Conservation (phyloP, 2,329 filamentous ascomycete genomes). For the Plenodomus lindquistii region DNA sequence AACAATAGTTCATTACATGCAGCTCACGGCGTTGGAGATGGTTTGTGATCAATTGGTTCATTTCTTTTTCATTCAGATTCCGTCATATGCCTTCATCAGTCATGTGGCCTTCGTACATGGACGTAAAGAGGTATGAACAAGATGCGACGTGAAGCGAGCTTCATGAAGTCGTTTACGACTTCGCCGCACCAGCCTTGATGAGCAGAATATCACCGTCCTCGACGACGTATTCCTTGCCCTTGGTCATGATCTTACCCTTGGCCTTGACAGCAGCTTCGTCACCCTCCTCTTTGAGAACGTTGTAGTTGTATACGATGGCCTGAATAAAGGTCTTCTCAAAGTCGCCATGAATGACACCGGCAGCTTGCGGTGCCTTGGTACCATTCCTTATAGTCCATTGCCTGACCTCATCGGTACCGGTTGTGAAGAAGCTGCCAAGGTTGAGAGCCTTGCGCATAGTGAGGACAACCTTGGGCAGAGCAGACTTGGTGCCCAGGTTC, state of each 20-base stretch:
- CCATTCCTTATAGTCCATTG: conserved; percentile 98
- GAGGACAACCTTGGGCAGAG: conserved; percentile 85
- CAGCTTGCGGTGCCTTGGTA: conserved; percentile 95
- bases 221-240: conserved; percentile 95
- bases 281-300: conserved; percentile 77
- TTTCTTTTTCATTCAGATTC: conserved; percentile 25
- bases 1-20: too few species aligned
- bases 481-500: conserved; percentile 81
- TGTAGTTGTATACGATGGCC: conserved; percentile 90
- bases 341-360: conserved; percentile 96
- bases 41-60: conserved; percentile 5
- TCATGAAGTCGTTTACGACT: conserved; percentile 54
- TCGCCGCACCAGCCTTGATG: conserved; percentile 87
- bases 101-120: neutral
- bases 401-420: conserved; percentile 90
- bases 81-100: conserved; percentile 20
- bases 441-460: conserved; percentile 93
- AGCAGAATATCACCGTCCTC: conserved; percentile 82
- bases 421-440: conserved; percentile 96
- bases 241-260: conserved; percentile 96
- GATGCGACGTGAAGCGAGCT: neutral
- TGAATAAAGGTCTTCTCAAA: conserved; percentile 99
- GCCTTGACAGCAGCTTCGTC: conserved; percentile 88
- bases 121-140: neutral
- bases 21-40: neutral